These are phyloP conservation scores for Ustilago lituana DNA, from an alignment of 1,284 basidiomycete genomes.

Conservation along the genomic window DNA sequence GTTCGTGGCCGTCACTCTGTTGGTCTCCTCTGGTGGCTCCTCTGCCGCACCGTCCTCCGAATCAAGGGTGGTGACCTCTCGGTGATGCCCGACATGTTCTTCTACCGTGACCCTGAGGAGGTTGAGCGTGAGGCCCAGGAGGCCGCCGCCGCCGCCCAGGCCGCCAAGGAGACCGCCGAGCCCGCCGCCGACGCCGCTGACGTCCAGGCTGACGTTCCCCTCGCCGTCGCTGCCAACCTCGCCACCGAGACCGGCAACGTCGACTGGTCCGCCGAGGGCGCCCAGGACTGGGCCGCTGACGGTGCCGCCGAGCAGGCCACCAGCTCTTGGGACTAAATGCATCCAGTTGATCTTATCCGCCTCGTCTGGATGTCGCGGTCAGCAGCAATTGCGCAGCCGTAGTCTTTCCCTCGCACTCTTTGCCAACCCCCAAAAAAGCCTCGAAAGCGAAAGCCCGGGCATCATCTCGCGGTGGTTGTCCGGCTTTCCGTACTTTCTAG, in stretches of 20 bases:
- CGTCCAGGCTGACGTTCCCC: conserved; percentile 71
- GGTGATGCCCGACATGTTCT: conserved; percentile 99
- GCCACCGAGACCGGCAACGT: conserved; percentile 70
- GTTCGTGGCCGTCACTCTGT: conserved; percentile 98
- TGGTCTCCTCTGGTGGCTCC: conserved; percentile 98
- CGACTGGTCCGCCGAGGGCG: conserved; percentile 78
- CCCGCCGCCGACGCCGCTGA: conserved; percentile 73
- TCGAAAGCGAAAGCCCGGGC: conserved; percentile 24
- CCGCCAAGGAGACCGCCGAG: conserved; percentile 57
- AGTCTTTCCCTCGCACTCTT: conserved; percentile 2
- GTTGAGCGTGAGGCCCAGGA: conserved; percentile 96
- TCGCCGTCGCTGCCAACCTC: conserved; percentile 54
- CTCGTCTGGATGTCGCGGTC: conserved; percentile 1
- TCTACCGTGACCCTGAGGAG: conserved; percentile 99
- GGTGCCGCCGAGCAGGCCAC: conserved; percentile 45
- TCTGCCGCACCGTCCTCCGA: conserved; percentile 96
- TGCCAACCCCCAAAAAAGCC: conserved; percentile 29
- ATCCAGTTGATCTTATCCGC: not conserved
- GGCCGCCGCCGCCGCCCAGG: conserved; percentile 71
- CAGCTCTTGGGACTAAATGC: conserved; percentile 50
- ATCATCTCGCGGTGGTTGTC: conserved; percentile 10
- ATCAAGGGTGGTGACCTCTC: conserved; percentile 94
- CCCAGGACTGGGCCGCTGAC: conserved; percentile 68
- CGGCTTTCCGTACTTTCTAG: conserved; percentile 23
- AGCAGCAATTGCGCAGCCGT: not conserved